Base-by-base conservation (phyloP, 2,329 filamentous ascomycete species). In the Alternaria gaisen region DNA sequence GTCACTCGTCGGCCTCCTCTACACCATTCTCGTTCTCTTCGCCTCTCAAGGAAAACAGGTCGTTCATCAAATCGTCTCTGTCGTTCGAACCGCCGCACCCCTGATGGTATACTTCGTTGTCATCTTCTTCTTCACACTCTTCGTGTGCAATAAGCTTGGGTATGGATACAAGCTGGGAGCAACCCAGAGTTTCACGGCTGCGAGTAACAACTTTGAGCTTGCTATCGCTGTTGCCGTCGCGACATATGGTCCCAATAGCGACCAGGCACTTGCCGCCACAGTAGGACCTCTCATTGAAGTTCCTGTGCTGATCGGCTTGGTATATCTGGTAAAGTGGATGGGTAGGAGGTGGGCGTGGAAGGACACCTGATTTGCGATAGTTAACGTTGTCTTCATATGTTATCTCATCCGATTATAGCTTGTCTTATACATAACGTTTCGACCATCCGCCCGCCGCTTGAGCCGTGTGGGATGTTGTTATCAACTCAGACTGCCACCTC, bases 131-230 rank as follows among this genome's bases (percentile, higher is more conserved):
- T 70, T 83, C 1, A 93, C 91, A 0, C 80, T 94, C 2, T 80
- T 80, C 20, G 77, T 87, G 1, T 83, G 86, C 1, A 80, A 84
- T 28, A 83, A 81, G 5, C 75, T 89, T 3, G 89, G 91, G 0
- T 92, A 91, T 57, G 87, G 87, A 0, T 94, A 94, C 73, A 84
- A 84, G 38, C 73, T 92, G 1, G 83, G 85, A 0, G 82, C 84
- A 2, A 93, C 91, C 1, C 91, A 94, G 79, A 92, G 90, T 72
- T 93, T 94, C 70, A 94, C 91, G 0, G 92, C 91, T 0, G 91
- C 91, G 1, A 94, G 92, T 74, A 96, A 95, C 73, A 95, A 95
- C 73, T 95, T 96, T 71, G 92, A 95, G 80, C 80, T 95, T 30
- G 91, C 92, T 0, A 95, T 95, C 77, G 91, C 91, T 0, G 91